Evolutionary conservation across 345 rosid genomes (phyloP), one percentile per base, ranked within the genome.

Genomic region (Brassica nigra): DNA sequence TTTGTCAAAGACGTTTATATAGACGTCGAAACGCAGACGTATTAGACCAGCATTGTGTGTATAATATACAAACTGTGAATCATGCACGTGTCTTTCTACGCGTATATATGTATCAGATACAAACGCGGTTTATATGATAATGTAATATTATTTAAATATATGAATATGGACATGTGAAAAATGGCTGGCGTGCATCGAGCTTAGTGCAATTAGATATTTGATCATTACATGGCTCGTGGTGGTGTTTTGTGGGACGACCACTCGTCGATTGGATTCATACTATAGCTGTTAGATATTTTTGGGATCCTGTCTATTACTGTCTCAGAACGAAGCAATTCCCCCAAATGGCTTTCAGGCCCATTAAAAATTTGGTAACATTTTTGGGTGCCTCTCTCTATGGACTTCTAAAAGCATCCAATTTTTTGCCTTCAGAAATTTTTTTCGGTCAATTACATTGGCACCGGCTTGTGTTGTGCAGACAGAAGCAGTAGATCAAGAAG

Each of bases 381-480:
- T 42, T 42, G 31, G 54, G 0, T 36, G 2, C 9, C 7, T 52
- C 57, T 64, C 42, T 64, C 29, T 34, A 15, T 18, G 28, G 47
- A 65, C 66, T 62, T 61, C 5, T 62, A 61, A 61, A 61, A 28
- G 8, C 34, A 27, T 61, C 62, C 62, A 55, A 49, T 1, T 55
- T 49, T 49, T 57, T 10, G 30, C 29, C 61, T 6, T 18, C 0
- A 18, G 28, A 7, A 33, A 0, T 33, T 33, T 7, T 36, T 6
- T 2, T 36, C 10, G 42, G 18, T 39, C 11, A 39, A 39, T 47
- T 82, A 1, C 78, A 70, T 68, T 2, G 33, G 6, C 23, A 59
- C 10, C 0, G 30, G 27, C 12, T 63, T 78, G 33, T 4, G 16
- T 18, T 18, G 18, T 18, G 18, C 92, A 94, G 98, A 89, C 63